Evolutionary conservation across 495 filamentous ascomycete species (phyloP), one percentile per base, ranked within the genome.

Genomic region (Durotheca rogersii): DNA sequence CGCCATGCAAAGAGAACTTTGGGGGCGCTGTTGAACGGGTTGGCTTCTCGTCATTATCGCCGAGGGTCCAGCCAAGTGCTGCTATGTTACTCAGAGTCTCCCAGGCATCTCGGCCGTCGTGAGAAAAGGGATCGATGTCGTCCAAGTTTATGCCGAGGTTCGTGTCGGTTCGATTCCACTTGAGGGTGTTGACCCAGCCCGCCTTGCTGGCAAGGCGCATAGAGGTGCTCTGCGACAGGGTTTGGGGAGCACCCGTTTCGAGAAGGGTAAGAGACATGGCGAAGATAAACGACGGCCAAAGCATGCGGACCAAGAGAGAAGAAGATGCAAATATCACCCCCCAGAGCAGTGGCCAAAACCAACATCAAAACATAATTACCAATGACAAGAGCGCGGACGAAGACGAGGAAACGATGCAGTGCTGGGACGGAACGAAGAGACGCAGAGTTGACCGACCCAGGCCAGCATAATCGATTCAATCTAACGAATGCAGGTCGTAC

Each of bases 81-180:
- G 68, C 53, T 54, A 72, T 68, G 36, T 65, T 72, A 66, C 76
- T 73, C 63, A 74, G 69, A 54, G 64, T 64, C 44, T 64, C 60
- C 67, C 66, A 69, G 9, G 43, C 44, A 19, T 65, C 62, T 18
- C 51, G 41, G 11, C 53, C 47, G 15, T 62, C 58, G 23, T 46
- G 41, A 9, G 10, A 41, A 30, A 53, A 47, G n/a, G 41, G 37
- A 47, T 61, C 58, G 27, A 54, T 18, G 31, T 46, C 51, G 40
- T 66, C 62, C 25, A 56, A 51, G 35, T 41, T 53, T 15, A 66
- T 50, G 41, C 60, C 53, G 23, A 66, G 41, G 38, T 60, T 47
- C 29, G 56, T 39, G 7, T 60, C 60, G 46, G 62, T 66, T 51
- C 56, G 60, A 51, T 66, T 66, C 21, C 56, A 31, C 49, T 55